Evolutionary conservation across 2,329 filamentous ascomycete species (phyloP).

Genomic region (Pezicula rhizophila): DNA sequence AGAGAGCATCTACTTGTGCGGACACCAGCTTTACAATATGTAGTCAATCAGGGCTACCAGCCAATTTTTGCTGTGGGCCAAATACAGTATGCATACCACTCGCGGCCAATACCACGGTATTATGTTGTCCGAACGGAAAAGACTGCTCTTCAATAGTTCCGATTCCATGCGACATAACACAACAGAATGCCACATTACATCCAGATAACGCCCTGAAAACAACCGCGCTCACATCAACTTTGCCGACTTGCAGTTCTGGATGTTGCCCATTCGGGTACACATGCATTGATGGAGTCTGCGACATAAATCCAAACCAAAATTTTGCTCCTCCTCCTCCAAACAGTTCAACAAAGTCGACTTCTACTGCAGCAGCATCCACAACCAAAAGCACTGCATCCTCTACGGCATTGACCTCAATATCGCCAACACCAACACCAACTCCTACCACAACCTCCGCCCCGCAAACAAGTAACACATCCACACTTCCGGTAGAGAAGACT

Average conservation of each 20-base stretch:
- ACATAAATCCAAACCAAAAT: conserved; percentile 45
- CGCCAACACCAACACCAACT: conserved; percentile 12
- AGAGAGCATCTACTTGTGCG: conserved; percentile 44
- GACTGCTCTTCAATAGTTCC: conserved; percentile 57
- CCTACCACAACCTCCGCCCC: conserved; percentile 18
- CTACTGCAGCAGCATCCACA: conserved; percentile 15
- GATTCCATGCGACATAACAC: conserved; percentile 56
- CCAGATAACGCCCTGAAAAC: conserved; percentile 61
- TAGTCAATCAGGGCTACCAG: conserved; percentile 45
- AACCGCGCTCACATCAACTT: conserved; percentile 48
- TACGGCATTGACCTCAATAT: conserved; percentile 16
- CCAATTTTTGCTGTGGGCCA: conserved; percentile 60
- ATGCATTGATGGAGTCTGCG: conserved; percentile 46
- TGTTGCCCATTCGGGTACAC: conserved; percentile 72
- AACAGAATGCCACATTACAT: conserved; percentile 52
- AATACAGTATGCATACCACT: conserved; percentile 52
- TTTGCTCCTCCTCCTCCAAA: conserved; percentile 27
- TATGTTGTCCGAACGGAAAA: conserved; percentile 60
- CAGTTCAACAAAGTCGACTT: conserved; percentile 6
- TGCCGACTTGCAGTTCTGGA: conserved; percentile 49
- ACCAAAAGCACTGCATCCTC: conserved; percentile 14
- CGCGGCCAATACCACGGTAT: conserved; percentile 57
- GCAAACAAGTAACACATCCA: conserved; percentile 12
- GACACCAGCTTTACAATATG: conserved; percentile 46
- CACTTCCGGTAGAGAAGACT: conserved; percentile 1